Evolutionary conservation across 208 protist genomes (phyloP), one percentile per base, ranked within the genome.

Genomic region (Vickermania spadyakhi): DNA sequence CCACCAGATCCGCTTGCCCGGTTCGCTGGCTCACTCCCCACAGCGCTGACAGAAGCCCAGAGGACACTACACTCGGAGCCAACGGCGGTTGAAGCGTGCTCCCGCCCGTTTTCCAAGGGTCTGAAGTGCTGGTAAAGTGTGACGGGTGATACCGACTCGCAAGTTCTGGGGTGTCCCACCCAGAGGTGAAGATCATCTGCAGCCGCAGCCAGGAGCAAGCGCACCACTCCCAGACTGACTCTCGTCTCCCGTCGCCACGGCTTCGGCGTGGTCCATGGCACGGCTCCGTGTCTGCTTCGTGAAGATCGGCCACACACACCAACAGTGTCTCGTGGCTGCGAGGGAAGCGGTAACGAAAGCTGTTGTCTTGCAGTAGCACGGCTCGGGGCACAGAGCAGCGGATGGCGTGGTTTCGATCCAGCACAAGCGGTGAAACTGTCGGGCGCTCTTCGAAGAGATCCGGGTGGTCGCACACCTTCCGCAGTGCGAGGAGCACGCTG

Each of bases 401-500:
- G 7, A 91, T 65, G 23, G 57, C 66, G 3, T 67, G 74, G 7
- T 73, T 62, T 49, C 74, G 70, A 51, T 70, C 68, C 4, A 91
- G 61, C 28, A 77, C 65, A n/a, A 94, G 70, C 22, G 86, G 84
- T 14, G 81, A 90, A 28, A 79, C 7, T 0, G 77, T 92, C 2
- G 86, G 81, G 1, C 86, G 75, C 60, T 86, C 79, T 63, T 97
- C 93, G 62, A 98, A 99, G 30, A 99, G 68, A 59, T 98, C 90
- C 0, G 98, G 98, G 71, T 99, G 98, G 64, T 99, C 97, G 73
- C 97, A 99, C n/a, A 98, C 94, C 66, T 98, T 99, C 28, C 97
- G 81, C 21, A 99, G 80, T 52, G 96, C 92, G 72, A 98, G 96
- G 3, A 99, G 74, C 27, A 98, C 91, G 55, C 96, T 91, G 50